These are phyloP conservation scores for Lactarius indigo DNA, from an alignment of 768 basidiomycete species.

Conservation along the genomic window DNA sequence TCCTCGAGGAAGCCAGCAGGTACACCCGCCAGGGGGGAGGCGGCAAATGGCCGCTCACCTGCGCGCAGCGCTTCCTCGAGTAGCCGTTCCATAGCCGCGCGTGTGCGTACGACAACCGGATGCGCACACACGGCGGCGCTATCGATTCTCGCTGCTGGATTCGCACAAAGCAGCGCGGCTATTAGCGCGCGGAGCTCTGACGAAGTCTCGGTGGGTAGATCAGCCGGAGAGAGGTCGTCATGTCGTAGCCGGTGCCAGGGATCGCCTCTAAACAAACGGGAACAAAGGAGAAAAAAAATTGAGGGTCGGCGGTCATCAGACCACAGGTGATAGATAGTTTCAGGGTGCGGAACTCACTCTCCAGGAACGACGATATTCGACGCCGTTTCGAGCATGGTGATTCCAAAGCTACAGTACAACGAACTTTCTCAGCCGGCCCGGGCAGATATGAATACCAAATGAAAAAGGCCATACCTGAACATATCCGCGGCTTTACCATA, in stretches of 20 bases:
- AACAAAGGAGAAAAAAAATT: background rate
- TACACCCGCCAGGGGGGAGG: slow-evolving; percentile 63
- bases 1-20: slow-evolving; percentile 60
- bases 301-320: slow-evolving; percentile 5
- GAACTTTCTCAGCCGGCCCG: slow-evolving; percentile 6
- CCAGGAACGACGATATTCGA: slow-evolving; percentile 96
- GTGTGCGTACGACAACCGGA: slow-evolving; percentile 59
- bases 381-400: slow-evolving; percentile 93
- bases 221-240: slow-evolving; percentile 87
- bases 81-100: slow-evolving; percentile 57
- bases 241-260: slow-evolving; percentile 91
- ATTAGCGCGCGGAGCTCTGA: slow-evolving; percentile 65
- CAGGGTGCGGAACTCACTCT: slow-evolving; percentile 58
- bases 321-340: slow-evolving; percentile 2
- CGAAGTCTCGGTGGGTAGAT: slow-evolving; percentile 51
- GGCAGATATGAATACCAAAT: background rate
- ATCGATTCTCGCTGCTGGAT: slow-evolving; percentile 56
- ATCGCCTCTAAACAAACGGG: slow-evolving; percentile 58
- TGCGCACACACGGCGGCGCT: slow-evolving; percentile 58
- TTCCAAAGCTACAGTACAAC: slow-evolving; percentile 66
- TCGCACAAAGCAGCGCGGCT: slow-evolving; percentile 71
- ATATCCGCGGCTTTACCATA: slow-evolving; percentile 96
- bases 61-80: slow-evolving; percentile 34
- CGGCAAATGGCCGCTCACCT: slow-evolving; percentile 46
- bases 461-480: slow-evolving; percentile 64